Evolutionary conservation across 2,329 filamentous ascomycete species (phyloP), one percentile per base, ranked within the genome.

Genomic region (Trichoderma oligosporum): DNA sequence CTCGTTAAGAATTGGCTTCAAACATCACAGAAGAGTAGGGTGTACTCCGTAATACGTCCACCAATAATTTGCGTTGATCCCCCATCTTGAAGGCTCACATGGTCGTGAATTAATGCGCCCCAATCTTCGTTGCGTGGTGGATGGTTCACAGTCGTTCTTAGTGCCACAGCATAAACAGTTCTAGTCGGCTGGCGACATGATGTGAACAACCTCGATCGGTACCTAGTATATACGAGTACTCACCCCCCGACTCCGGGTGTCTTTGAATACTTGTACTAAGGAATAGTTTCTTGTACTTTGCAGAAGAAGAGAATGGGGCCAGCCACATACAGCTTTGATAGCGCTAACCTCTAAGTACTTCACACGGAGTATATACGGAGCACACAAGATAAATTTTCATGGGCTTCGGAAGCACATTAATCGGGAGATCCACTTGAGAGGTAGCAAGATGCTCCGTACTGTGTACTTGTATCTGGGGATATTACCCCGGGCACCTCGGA

Each of bases 51-150:
- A 18, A 38, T 36, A 22, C 48, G 22, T 14, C 51, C 18, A 29
- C 56, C 56, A 58, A 58, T 58, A 16, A 39, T 9, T 35, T 48
- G 18, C 24, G 29, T 18, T 24, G 27, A 44, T 9, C 27, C 46
- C 38, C 45, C 38, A 27, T 27, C 51, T 36, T 24, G 12, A 24
- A 54, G 60, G 59, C 63, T 68, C 66, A 68, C 66, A 68, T 68
- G 66, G 62, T 62, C 24, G 47, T 52, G 38, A 51, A 56, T 61
- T 59, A 62, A 68, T 68, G 66, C 66, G 63, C 66, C 62, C 58
- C 58, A 47, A 56, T 65, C 57, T 57, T 60, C 55, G n/a, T 53
- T 58, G 63, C 63, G 61, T 31, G 51, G 22, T 45, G 39, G 31
- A 45, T 45, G 31, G 51, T 52, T 35, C 47, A 39, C 47, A 33